phyloP scores from a whole-genome alignment of 2,329 filamentous ascomycete species.

The Cadophora luteo-olivacea region DNA sequence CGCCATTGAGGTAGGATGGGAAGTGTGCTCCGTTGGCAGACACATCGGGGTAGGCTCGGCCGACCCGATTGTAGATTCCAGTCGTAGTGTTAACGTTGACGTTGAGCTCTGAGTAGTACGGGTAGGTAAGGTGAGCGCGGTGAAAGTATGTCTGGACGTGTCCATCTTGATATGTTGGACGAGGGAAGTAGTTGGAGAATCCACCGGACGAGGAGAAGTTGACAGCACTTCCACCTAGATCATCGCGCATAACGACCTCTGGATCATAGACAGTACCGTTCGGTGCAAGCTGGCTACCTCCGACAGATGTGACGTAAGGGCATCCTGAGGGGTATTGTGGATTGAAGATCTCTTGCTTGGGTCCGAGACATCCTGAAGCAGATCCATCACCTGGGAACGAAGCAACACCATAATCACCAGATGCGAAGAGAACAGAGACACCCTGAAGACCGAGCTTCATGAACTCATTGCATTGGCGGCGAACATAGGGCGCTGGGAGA shows the following conservation, averaged over 20 bases:
- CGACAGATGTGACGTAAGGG: conserved; percentile 72
- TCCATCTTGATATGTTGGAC: conserved; percentile 54
- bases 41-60: conserved; percentile 61
- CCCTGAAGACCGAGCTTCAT: conserved; percentile 71
- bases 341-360: conserved; percentile 35
- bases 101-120: conserved; percentile 38
- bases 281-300: conserved; percentile 61
- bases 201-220: conserved; percentile 53
- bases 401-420: conserved; percentile 64
- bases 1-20: conserved; percentile 25
- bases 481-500: conserved; percentile 65
- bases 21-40: conserved; percentile 55
- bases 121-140: conserved; percentile 30
- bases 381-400: conserved; percentile 65
- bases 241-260: conserved; percentile 36
- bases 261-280: conserved; percentile 43
- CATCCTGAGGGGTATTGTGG: conserved; percentile 69
- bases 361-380: conserved; percentile 53
- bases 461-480: conserved; percentile 67
- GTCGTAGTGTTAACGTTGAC: conserved; percentile 51
- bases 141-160: conserved; percentile 53
- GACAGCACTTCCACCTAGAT: conserved; percentile 44
- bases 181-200: conserved; percentile 59
- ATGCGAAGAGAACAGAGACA: conserved; percentile 68
- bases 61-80: conserved; percentile 53